Evolutionary conservation across 495 filamentous ascomycete species (phyloP).

Genomic region (Neurospora tetraspora): DNA sequence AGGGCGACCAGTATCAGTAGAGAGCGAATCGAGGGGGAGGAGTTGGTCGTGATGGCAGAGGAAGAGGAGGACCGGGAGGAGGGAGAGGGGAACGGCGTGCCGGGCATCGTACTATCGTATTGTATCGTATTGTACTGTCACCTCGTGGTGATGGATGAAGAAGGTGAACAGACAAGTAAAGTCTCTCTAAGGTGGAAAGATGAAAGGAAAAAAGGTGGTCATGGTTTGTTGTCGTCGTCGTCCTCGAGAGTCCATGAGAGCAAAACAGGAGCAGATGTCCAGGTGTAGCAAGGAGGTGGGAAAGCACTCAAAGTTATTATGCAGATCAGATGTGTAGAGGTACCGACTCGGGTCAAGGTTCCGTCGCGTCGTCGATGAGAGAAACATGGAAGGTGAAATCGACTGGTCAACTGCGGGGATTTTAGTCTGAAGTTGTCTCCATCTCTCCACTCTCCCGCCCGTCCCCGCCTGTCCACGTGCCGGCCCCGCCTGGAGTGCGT

Average conservation of each 20-base stretch:
- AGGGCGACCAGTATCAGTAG: slow-evolving; percentile 31
- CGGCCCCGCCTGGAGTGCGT: neutral
- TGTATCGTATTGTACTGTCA: neutral
- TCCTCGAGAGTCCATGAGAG: neutral
- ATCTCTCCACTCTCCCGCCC: neutral
- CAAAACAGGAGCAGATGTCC: neutral
- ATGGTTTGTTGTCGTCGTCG: neutral
- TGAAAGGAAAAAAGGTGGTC: neutral
- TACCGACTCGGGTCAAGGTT: neutral
- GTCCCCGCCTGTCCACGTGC: too few relatives aligned
- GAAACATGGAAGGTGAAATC: neutral
- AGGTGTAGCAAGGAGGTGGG: neutral
- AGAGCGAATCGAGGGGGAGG: slow-evolving; percentile 15
- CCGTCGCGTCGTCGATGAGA: neutral
- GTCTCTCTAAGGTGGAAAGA: neutral
- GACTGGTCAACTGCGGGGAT: neutral
- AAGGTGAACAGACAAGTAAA: neutral
- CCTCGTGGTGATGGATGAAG: neutral
- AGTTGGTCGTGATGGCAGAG: neutral
- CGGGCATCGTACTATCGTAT: neutral
- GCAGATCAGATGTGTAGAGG: neutral
- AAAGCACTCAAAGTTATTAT: neutral
- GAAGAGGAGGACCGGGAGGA: neutral
- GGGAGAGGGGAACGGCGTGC: neutral
- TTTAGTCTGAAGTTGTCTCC: neutral